Evolutionary conservation across 2,329 filamentous ascomycete species (phyloP), one percentile per base, ranked within the genome.

Genomic region (Ceratocystis eucalypticola): DNA sequence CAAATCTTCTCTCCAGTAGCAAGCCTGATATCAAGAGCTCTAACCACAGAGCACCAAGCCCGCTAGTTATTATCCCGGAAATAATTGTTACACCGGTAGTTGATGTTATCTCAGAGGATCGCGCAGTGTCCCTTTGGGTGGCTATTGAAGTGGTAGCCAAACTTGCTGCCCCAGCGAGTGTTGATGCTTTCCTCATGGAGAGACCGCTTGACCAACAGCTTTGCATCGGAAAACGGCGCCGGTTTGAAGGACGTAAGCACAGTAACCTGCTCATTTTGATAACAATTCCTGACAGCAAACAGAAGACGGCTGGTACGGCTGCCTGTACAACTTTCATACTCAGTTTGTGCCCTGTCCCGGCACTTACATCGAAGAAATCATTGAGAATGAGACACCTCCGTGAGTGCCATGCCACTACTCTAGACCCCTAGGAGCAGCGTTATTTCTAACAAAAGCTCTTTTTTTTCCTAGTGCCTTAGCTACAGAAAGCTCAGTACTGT

Each of bases 141-240:
- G 79, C 80, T 2, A 74, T 83, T 63, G 77, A 83, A 71, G 70
- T 83, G 46, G 78, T 75, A 15, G 75, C 76, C 7, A 76, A 76
- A 59, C 69, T 79, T 4, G 67, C 67, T 50, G 67, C 67, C 30
- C 67, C 67, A 20, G 62, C 64, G n/a, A 75, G 72, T 61, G 64
- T 65, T 33, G 67, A 68, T 53, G 67, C 67, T 1, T 68, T 68
- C 46, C 15, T 68, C 1, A 68, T 68, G 67, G 67, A 66, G 45
- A 33, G 44, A 2, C 67, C 64, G 4, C 55, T 68, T 30, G 67
- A 68, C 44, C 67, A 68, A 20, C 67, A 68, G 45, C 55, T 68
- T 20, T 68, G 67, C 55, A 68, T 68, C 41, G 67, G 67, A 7
- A 68, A 68, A 59, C 46, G 65, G 45, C 61, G 67, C 4, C 64